Base-by-base conservation (phyloP, 2,329 filamentous ascomycete species). In the Gnomoniopsis smithogilvyi region DNA sequence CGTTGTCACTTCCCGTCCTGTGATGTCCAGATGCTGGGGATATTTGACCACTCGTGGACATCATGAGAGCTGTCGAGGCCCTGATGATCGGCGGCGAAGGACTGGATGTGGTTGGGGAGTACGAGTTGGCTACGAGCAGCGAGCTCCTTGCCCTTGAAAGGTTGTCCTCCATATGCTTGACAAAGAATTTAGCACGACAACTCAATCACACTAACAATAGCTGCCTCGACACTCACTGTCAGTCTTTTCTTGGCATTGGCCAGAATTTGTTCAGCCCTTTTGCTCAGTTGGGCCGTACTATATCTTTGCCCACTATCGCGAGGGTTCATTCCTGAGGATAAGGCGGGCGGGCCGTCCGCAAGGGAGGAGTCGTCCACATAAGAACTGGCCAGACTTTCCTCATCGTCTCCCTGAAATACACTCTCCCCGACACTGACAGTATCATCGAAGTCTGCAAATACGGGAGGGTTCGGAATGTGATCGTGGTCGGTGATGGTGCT, bases 81-180 rank as follows among this genome's bases (percentile, higher is more conserved):
- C 78, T 73, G 36, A 75, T 70, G 10, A 79, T 74, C 0, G 76
- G 74, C 3, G 81, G 84, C 56, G 78, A 83, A 15, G 82, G 79
- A 1, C 80, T 82, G 19, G 82, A 84, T 11, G 74, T 74, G 59
- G 79, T 78, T 2, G 81, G 65, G 51, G 91, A 85, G 0, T 80
- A 77, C 43, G 88, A 91, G 15, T 80, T 76, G 24, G 78, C 81
- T 21, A 84, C 76, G 58, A 91, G 87, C 8, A 78, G 72, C 2
- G 83, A 91, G 68, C 84, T 91, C 7, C 90, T 88, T 45, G 87
- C 93, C 62, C 91, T 88, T 59, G 83, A 88, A 21, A 97, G 79
- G 66, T 97, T 97, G 41, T 89, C 92, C 74, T 97, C 94, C 92
- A 97, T 96, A 34, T 91, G 90, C 92, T 96, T 71, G 30, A 38